Percentiles rank a stretch among this genome's conserved stretches.
Evolutionary conservation across 2,329 filamentous ascomycete genomes (phyloP).

Genomic region (Stagonosporopsis cucurbitacearum): DNA sequence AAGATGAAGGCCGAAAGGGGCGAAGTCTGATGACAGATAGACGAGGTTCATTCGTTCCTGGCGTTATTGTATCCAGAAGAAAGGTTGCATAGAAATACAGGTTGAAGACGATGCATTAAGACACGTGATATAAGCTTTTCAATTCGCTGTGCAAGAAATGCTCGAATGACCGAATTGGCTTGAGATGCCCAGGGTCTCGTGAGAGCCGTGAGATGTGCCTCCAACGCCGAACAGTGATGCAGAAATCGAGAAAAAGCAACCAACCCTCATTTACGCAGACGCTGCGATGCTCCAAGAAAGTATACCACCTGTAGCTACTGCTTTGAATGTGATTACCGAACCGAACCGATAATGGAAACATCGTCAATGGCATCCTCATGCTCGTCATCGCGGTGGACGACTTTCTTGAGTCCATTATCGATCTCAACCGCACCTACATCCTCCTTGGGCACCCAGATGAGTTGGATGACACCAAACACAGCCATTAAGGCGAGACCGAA

Average conservation of each 20-base stretch:
- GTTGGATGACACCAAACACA: conserved; percentile 61
- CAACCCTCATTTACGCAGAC: not conserved
- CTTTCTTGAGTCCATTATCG: conserved; percentile 42
- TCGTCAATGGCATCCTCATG: conserved; percentile 38
- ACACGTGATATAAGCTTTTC: conserved; percentile 5
- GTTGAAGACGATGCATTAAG: not conserved
- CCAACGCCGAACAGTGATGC: conserved; percentile 33
- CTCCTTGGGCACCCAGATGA: conserved; percentile 62
- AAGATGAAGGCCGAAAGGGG: not conserved
- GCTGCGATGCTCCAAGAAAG: not conserved
- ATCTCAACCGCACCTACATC: conserved; percentile 45
- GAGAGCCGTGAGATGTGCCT: conserved; percentile 7
- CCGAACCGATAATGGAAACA: conserved; percentile 36
- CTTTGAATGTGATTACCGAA: conserved; percentile 24
- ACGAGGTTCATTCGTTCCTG: not conserved
- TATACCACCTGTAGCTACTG: not conserved
- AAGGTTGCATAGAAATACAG: not conserved
- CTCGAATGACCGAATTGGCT: conserved; percentile 16
- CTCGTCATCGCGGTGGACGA: conserved; percentile 27
- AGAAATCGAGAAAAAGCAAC: conserved; percentile 6
- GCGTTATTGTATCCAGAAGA: not conserved
- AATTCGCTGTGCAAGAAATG: conserved; percentile 27
- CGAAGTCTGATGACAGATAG: not conserved
- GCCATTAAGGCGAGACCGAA: conserved; percentile 65
- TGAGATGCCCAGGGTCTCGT: conserved; percentile 7